Evolutionary conservation across 345 rosid species (phyloP).

Genomic region (Mangifera indica): DNA sequence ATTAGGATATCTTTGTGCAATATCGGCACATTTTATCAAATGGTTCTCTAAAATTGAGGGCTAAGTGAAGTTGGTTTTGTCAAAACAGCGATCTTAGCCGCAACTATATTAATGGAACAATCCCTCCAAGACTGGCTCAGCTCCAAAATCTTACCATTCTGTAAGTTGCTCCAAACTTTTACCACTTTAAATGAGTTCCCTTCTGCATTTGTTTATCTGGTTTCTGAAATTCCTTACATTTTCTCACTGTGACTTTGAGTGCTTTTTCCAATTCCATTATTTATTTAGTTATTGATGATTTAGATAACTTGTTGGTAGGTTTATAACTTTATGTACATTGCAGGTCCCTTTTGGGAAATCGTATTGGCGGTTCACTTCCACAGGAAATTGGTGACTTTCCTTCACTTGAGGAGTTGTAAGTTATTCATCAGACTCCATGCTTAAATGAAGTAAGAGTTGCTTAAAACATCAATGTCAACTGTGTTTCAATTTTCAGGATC

Average conservation of each 20-base stretch:
- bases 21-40: neutral
- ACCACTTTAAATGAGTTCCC: neutral
- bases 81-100: conserved; percentile 64
- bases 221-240: neutral
- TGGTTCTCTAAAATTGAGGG: neutral
- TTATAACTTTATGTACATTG: conserved; percentile 3
- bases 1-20: neutral
- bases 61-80: conserved; percentile 4
- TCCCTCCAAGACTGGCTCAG: conserved; percentile 52
- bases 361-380: conserved; percentile 65
- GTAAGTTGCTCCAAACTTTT: conserved; percentile 35
- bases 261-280: neutral
- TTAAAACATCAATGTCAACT: conserved; percentile 7
- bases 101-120: conserved; percentile 68
- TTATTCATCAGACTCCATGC: conserved; percentile 1
- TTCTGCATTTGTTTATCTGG: neutral
- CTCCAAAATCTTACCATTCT: conserved; percentile 45
- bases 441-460: neutral
- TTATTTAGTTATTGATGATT: neutral
- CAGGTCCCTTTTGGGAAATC: conserved; percentile 67
- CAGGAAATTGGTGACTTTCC: conserved; percentile 49
- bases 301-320: neutral
- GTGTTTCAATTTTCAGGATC: conserved; percentile 37
- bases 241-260: neutral
- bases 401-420: conserved; percentile 64